Base-by-base conservation (phyloP, 352 stramenopile species). In the Sclerospora graminicola region DNA sequence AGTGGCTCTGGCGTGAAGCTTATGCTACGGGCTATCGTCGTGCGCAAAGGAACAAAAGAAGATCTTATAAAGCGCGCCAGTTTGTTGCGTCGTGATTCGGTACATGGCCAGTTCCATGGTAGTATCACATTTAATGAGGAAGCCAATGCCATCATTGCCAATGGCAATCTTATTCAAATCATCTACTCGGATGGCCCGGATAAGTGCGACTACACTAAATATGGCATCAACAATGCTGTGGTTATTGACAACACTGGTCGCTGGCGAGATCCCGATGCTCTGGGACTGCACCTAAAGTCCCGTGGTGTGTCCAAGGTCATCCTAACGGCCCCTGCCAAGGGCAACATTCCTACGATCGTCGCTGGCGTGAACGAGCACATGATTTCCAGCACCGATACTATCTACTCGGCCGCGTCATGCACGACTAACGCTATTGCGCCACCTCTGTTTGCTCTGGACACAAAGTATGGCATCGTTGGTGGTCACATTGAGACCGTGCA, bases 231-330 rank as follows among this genome's bases (percentile, higher is more conserved):
- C 36, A 61, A 95, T 48, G 82, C 83, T 20, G 77, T 94, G 30
- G 81, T 94, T n/a, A 84, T 94, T 49, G 84, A 94, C 54, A 92
- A 91, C 64, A 94, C 84, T 37, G 84, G 82, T 35, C 75, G 69
- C 26, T 93, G 75, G 75, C 73, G 82, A 30, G 77, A 90, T 53
- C 65, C 65, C 31, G 72, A 75, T 15, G 69, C 56, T 0, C 48
- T 93, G 7, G 62, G 65, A 9, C 69, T 83, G 41, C 82, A 94
- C 44, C 51, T 90, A 16, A 72, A 89, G 63, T 81, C 71, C 11
- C 72, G 70, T 2, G 82, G 81, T 38, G 76, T 89, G 1, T 55
- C 74, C 23, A 88, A 90, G 42, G 78, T 93, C 39, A 81, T 93
- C 23, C 45, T 90, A 8, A 90, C 78, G 4, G 78, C 81, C 2